Evolutionary conservation across 495 filamentous ascomycete species (phyloP), one percentile per base, ranked within the genome.

Genomic region (Lasiosphaeris hirsuta): DNA sequence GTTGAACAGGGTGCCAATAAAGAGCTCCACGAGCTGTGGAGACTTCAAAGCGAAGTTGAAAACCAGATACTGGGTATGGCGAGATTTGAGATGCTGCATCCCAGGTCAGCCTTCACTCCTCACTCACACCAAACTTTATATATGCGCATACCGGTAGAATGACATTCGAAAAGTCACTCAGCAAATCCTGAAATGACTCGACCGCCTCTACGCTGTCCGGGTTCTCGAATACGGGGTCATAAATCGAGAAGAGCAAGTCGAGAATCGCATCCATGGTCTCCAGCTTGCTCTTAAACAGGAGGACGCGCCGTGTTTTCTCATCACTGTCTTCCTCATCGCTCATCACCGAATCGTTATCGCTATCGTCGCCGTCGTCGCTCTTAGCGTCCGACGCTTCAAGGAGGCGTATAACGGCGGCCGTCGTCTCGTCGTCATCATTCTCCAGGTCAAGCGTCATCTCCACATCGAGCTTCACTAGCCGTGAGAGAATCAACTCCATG

Each of bases 371-470:
- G 13, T 86, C 85, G 30, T 84, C 80, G 15, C 81, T 76, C n/a
- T 73, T 59, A 47, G 44, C 66, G 48, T 48, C 62, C 44, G 47
- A 60, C 51, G 38, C 64, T 61, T 64, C 67, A 55, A 64, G 71
- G 58, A 59, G 71, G 51, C 72, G 67, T 62, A 81, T 66, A 11
- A 79, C 78, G 39, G 78, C 78, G 62, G 71, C 65, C 3, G 77
- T 72, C 4, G 75, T 72, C 45, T 77, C 71, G 44, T 80, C 81
- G 54, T 82, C 79, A 36, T 81, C 78, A 51, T 69, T 70, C 50
- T 97, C 91, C 61, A 97, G 80, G 62, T 97, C 91, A 10, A 90
- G 83, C 69, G 96, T 92, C 67, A 97, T 91, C 66, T 96, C 90
- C 3, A 96, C 89, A 62, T 99, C 94, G 44, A 77, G 86, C 70